Evolutionary conservation across 305 asterid species (phyloP).

Genomic region (Lippia alba): DNA sequence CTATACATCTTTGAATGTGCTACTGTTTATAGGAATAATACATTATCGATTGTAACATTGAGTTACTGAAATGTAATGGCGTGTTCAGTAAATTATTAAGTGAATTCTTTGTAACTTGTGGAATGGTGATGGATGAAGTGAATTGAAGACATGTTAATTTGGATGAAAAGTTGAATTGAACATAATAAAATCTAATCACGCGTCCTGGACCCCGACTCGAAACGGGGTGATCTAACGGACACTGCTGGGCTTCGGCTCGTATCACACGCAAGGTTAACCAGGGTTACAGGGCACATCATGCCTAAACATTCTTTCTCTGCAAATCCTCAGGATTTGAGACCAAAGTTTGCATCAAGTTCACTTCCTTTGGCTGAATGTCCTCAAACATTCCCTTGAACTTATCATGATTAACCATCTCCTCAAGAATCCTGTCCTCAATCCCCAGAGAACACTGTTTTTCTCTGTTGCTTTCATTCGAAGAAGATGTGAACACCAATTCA

Average conservation of each 20-base stretch:
- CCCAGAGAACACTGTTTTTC: constrained; percentile 24
- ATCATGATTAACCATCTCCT: constrained; percentile 44
- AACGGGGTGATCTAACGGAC: too few species aligned
- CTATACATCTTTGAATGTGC: constrained; percentile 19
- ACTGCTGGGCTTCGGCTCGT: too few species aligned
- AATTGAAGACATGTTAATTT: too few species aligned
- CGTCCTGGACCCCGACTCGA: too few species aligned
- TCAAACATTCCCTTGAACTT: constrained; percentile 50
- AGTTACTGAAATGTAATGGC: too few species aligned
- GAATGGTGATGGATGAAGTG: too few species aligned
- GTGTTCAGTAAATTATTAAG: too few species aligned
- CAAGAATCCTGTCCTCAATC: constrained; percentile 48
- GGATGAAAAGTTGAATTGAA: too few species aligned
- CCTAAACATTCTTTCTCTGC: not conserved
- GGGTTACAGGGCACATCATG: too few species aligned
- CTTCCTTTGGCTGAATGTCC: constrained; percentile 64
- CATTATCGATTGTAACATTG: not conserved
- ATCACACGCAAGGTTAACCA: too few species aligned
- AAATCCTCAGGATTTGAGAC: constrained; percentile 32
- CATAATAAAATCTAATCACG: too few species aligned
- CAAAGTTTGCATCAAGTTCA: constrained; percentile 42
- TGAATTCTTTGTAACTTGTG: too few species aligned
- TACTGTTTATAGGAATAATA: constrained; percentile 19
- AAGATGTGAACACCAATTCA: constrained; percentile 54
- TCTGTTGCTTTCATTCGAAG: constrained; percentile 35